Conservation (phyloP, 441 rosid genomes). For the Capsella rubella region DNA sequence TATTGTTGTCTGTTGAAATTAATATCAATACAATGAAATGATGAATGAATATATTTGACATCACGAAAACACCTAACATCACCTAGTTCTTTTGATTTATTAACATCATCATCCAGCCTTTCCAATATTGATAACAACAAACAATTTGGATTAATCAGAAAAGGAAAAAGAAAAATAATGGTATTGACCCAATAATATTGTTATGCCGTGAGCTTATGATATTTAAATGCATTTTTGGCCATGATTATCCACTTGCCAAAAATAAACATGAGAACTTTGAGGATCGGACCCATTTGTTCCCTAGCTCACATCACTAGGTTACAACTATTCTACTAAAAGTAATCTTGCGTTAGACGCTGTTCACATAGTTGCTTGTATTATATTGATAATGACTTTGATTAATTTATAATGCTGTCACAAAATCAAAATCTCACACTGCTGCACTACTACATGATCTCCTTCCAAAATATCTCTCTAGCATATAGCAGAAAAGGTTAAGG, state of each 20-base stretch:
- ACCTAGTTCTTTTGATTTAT: constrained; percentile 15
- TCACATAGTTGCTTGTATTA: constrained; percentile 17
- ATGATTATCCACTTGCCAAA: constrained; percentile 28
- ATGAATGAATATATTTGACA: constrained; percentile 19
- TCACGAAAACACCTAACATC: constrained; percentile 4
- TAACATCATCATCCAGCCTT: background rate
- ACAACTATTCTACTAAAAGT: constrained; percentile 14
- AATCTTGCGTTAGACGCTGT: constrained; percentile 29
- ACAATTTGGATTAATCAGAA: too few species aligned
- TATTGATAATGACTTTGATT: background rate
- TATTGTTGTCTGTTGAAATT: background rate
- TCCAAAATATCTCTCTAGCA: background rate
- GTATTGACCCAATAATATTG: constrained; percentile 3
- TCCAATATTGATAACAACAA: background rate
- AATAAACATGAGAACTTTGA: constrained; percentile 20
- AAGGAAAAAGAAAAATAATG: background rate
- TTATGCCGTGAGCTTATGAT: background rate
- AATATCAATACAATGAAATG: background rate
- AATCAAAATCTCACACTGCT: background rate
- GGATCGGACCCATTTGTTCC: constrained; percentile 38
- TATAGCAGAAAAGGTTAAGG: too few species aligned
- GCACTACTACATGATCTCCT: background rate
- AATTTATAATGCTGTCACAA: background rate
- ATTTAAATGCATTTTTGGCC: background rate
- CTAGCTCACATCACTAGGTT: constrained; percentile 21